These are phyloP conservation scores for Pseudozyma thailandica DNA, from an alignment of 1,284 basidiomycete genomes.

Conservation along the genomic window DNA sequence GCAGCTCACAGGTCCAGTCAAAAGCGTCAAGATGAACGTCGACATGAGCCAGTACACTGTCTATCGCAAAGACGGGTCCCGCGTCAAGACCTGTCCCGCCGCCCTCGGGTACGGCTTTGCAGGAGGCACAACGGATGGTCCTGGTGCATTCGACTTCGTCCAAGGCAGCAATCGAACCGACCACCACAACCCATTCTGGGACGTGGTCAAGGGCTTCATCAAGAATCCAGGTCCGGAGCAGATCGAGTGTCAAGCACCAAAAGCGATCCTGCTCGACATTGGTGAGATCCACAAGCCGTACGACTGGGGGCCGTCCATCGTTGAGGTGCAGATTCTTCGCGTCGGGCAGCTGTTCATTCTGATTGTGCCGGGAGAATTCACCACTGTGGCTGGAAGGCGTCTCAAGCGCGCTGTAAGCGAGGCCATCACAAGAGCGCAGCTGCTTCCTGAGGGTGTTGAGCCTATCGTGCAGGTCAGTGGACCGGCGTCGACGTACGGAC, in stretches of 20 bases:
- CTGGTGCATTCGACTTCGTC: constrained; percentile 82
- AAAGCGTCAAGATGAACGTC: constrained; percentile 69
- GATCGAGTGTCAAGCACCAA: constrained; percentile 79
- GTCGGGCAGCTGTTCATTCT: constrained; percentile 82
- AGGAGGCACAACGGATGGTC: constrained; percentile 83
- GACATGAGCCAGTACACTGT: constrained; percentile 77
- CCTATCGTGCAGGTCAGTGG: constrained; percentile 70
- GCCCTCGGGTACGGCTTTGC: constrained; percentile 72
- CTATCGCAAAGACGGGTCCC: constrained; percentile 76
- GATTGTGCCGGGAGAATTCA: constrained; percentile 78
- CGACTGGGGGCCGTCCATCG: constrained; percentile 79
- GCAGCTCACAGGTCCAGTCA: constrained; percentile 32
- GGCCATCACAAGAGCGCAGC: constrained; percentile 74
- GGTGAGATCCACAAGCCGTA: constrained; percentile 72
- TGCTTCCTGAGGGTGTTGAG: constrained; percentile 71
- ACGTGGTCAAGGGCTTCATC: constrained; percentile 75
- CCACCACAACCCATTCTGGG: constrained; percentile 81
- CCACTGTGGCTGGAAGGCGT: constrained; percentile 73
- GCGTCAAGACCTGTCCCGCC: constrained; percentile 79
- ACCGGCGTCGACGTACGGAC: constrained; percentile 81
- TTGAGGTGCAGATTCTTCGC: constrained; percentile 82
- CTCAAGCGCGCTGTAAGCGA: constrained; percentile 75
- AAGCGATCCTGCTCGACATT: constrained; percentile 75
- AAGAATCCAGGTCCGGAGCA: constrained; percentile 77
- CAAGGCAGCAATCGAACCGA: constrained; percentile 78